Percentiles rank a stretch among this genome's conserved stretches.
Evolutionary conservation across 1,284 basidiomycete species (phyloP).

Genomic region (Lentinus polychrous): DNA sequence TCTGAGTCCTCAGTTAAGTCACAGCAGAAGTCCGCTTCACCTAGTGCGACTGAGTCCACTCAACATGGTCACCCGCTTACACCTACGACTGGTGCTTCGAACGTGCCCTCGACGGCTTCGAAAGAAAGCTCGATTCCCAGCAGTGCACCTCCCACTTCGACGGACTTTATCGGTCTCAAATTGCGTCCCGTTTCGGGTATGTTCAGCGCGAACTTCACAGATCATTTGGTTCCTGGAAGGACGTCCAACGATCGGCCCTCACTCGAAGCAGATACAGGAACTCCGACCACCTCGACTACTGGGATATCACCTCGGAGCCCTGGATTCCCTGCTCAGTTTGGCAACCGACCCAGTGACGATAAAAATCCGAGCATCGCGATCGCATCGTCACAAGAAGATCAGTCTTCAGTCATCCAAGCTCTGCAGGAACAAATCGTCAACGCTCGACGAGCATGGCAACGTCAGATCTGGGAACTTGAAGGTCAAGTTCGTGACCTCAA

Average conservation of each 20-base stretch:
- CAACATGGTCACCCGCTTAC: conserved; percentile 15
- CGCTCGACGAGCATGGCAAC: conserved; percentile 58
- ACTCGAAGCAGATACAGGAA: conserved; percentile 37
- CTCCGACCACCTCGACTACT: conserved; percentile 34
- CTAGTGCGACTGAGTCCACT: conserved; percentile 15
- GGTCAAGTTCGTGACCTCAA: conserved; percentile 66
- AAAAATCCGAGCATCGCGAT: conserved; percentile 24
- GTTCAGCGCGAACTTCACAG: conserved; percentile 65
- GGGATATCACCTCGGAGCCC: conserved; percentile 49
- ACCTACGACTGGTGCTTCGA: conserved; percentile 15
- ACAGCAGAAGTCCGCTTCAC: conserved; percentile 14
- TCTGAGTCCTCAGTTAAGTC: conserved; percentile 11
- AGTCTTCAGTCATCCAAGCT: conserved; percentile 39
- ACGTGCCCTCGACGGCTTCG: not conserved
- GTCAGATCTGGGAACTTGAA: conserved; percentile 69
- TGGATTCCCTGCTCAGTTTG: conserved; percentile 19
- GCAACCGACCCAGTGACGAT: conserved; percentile 27
- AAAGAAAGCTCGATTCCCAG: conserved; percentile 15
- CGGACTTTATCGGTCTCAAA: conserved; percentile 58
- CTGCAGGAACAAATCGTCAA: conserved; percentile 58
- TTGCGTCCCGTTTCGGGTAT: conserved; percentile 71
- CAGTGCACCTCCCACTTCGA: conserved; percentile 58
- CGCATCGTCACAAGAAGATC: conserved; percentile 32
- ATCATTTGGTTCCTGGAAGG: conserved; percentile 40
- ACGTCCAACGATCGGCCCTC: conserved; percentile 26